Percentiles rank a stretch among this genome's conserved stretches.
Evolutionary conservation across 1,284 basidiomycete species (phyloP).

Genomic region (Leucoagaricus sp.): DNA sequence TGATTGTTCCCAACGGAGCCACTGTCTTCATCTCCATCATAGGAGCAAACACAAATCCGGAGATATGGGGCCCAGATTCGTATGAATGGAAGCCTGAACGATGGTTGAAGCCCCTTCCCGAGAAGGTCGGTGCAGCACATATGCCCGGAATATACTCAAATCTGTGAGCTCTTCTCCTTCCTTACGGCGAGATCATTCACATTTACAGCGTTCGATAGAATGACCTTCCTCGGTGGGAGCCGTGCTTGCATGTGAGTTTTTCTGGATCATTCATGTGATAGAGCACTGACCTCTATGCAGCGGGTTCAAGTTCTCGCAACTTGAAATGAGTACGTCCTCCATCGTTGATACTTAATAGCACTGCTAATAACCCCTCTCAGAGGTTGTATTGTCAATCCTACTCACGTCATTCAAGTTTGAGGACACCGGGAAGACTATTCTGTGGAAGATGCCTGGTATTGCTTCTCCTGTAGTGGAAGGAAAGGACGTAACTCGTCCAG

Average conservation of each 20-base stretch:
- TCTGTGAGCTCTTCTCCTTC: conserved; percentile 25
- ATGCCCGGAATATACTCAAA: conserved; percentile 41
- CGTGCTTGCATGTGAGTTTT: conserved; percentile 18
- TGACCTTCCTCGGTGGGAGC: conserved; percentile 17
- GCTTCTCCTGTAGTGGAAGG: conserved; percentile 4
- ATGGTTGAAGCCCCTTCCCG: conserved; percentile 38
- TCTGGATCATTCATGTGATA: no score
- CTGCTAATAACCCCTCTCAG: conserved; percentile 2
- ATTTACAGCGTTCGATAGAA: no score
- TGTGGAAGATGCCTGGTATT: conserved; percentile 9
- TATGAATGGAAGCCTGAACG: conserved; percentile 41
- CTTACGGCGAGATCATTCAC: neutral
- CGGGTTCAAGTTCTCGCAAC: conserved; percentile 23
- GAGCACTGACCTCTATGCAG: neutral
- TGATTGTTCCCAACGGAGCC: conserved; percentile 35
- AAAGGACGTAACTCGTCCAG: neutral
- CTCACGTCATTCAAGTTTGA: conserved; percentile 19
- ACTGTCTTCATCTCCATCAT: conserved; percentile 39
- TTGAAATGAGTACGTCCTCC: conserved; percentile 22
- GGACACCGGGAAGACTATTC: neutral
- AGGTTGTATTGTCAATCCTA: conserved; percentile 20
- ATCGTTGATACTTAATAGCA: no score
- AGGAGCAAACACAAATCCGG: conserved; percentile 39
- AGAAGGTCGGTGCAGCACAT: conserved; percentile 28
- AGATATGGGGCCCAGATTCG: conserved; percentile 32